Percentiles rank a stretch among this genome's conserved stretches.
phyloP scores from a whole-genome alignment of 768 basidiomycete genomes.

The Leccinum disarticulatum region DNA sequence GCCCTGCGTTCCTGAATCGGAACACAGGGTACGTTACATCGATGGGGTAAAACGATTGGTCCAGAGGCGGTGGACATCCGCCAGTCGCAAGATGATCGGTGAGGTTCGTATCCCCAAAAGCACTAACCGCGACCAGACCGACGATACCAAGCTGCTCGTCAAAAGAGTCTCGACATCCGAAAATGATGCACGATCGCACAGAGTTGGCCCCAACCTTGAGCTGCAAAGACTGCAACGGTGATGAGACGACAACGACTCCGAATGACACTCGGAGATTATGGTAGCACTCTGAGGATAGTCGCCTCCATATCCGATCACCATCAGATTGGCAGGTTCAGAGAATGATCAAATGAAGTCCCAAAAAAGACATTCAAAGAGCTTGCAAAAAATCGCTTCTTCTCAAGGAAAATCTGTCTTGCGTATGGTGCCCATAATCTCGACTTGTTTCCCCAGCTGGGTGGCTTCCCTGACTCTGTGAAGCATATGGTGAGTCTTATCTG shows the following conservation, averaged over 20 bases:
- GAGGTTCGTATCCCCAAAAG: slow-evolving; percentile 51
- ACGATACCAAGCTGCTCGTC: slow-evolving; percentile 48
- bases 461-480: background rate
- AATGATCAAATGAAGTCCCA: background rate
- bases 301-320: slow-evolving; percentile 83
- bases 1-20: too few species aligned
- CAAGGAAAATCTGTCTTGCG: background rate
- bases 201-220: slow-evolving; percentile 88
- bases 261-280: slow-evolving; percentile 84
- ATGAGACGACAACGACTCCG: slow-evolving; percentile 81
- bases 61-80: background rate
- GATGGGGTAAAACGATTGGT: too few species aligned
- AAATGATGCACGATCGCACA: slow-evolving; percentile 37
- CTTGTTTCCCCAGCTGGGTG: background rate
- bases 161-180: background rate
- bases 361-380: slow-evolving; percentile 11
- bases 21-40: background rate
- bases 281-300: slow-evolving; percentile 82
- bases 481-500: background rate
- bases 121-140: slow-evolving; percentile 58
- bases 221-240: slow-evolving; percentile 81
- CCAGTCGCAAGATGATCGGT: background rate
- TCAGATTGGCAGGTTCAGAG: slow-evolving; percentile 37
- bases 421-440: background rate
- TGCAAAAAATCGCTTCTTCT: slow-evolving; percentile 61